phyloP scores from a whole-genome alignment of 1,284 basidiomycete species.

The Cutaneotrichosporon arboriforme region DNA sequence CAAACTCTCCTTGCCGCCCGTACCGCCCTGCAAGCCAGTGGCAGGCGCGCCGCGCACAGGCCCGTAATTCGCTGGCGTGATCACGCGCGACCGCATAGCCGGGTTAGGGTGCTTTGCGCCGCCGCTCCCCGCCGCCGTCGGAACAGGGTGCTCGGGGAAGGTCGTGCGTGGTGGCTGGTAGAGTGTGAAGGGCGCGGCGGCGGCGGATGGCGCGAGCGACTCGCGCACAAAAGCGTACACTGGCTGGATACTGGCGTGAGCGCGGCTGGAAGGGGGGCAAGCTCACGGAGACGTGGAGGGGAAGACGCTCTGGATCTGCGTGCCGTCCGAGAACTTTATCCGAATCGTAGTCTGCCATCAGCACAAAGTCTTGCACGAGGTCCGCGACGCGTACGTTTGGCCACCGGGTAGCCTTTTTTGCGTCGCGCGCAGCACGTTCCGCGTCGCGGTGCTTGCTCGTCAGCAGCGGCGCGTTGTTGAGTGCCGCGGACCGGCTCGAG shows the following conservation, averaged over 20 bases:
- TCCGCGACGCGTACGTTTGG: constrained; percentile 34
- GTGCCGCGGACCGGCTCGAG: constrained; percentile 25
- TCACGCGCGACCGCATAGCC: constrained; percentile 23
- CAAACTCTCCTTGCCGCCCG: constrained; percentile 38
- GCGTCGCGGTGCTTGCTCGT: constrained; percentile 40
- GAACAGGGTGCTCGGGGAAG: constrained; percentile 41
- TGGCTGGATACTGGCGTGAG: constrained; percentile 38
- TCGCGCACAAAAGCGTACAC: constrained; percentile 46
- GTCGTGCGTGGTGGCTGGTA: constrained; percentile 43
- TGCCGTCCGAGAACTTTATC: constrained; percentile 45
- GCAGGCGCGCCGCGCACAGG: constrained; percentile 23
- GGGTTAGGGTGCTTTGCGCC: constrained; percentile 18
- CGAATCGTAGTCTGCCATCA: constrained; percentile 40
- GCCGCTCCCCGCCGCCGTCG: constrained; percentile 3
- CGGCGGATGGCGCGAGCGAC: constrained; percentile 25
- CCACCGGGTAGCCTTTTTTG: constrained; percentile 41
- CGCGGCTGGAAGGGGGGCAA: not conserved
- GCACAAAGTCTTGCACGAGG: not conserved
- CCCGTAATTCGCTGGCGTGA: constrained; percentile 37
- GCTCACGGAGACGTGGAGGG: constrained; percentile 36
- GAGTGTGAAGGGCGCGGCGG: constrained; percentile 37
- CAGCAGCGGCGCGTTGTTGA: constrained; percentile 43
- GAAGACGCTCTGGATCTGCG: constrained; percentile 43
- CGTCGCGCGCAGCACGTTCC: constrained; percentile 30
- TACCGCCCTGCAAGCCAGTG: constrained; percentile 31